Percentiles rank a stretch among this genome's conserved stretches.
Evolutionary conservation across 208 protist species (phyloP).

Genomic region (Novymonas esmeraldas): DNA sequence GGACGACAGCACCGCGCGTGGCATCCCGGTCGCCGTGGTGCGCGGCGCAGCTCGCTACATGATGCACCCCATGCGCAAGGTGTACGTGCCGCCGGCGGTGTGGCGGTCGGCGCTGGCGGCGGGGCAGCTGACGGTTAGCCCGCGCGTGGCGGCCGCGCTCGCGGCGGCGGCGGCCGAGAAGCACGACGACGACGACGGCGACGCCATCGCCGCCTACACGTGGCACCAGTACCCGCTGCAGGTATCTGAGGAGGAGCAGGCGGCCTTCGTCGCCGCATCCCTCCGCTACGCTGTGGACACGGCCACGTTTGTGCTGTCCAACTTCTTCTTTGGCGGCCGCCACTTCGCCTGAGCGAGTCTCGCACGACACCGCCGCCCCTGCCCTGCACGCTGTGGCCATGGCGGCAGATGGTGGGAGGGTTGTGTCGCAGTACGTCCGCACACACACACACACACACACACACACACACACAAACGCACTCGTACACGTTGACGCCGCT

Average conservation of each 20-base stretch:
- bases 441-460: too few relatives aligned
- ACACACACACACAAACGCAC: too few relatives aligned
- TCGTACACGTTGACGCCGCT: too few relatives aligned
- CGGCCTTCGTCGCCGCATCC: constrained; percentile 44
- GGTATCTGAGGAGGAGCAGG: constrained; percentile 40
- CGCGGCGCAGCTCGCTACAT: constrained; percentile 58
- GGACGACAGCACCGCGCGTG: constrained; percentile 11
- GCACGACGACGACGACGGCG: background rate
- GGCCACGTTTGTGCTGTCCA: constrained; percentile 52
- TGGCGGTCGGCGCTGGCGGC: constrained; percentile 25
- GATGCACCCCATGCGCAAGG: constrained; percentile 59
- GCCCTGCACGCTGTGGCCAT: too few relatives aligned
- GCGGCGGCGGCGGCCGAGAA: background rate
- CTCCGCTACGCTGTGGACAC: constrained; percentile 58
- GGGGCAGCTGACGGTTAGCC: constrained; percentile 14
- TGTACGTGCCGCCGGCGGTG: constrained; percentile 31
- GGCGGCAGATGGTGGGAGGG: too few relatives aligned
- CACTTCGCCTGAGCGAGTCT: constrained; percentile 7
- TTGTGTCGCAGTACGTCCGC: too few relatives aligned
- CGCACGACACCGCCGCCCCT: background rate
- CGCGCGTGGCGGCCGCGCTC: constrained; percentile 15
- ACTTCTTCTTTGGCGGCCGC: constrained; percentile 65
- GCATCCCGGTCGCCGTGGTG: constrained; percentile 51
- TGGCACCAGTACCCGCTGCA: constrained; percentile 55
- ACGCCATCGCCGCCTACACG: constrained; percentile 34